Evolutionary conservation across 176 grass and related monocot species (phyloP).

Genomic region (Cenchrus purpureus): DNA sequence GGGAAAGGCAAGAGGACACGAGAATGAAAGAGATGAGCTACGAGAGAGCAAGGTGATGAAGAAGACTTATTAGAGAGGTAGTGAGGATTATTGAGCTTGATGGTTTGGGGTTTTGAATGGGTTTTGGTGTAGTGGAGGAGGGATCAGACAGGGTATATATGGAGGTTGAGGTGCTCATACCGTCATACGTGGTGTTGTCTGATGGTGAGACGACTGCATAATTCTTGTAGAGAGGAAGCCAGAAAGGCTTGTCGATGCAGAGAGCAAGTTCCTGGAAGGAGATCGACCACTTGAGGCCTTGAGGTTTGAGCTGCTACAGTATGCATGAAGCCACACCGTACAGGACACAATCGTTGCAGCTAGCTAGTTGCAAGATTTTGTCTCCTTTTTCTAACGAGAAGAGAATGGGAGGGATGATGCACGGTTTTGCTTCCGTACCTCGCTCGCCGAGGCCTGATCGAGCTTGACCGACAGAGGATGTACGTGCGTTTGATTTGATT

Average conservation of each 20-base stretch:
- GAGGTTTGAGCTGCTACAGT: background rate
- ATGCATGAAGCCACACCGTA: background rate
- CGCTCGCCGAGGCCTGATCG: background rate
- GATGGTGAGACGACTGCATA: background rate
- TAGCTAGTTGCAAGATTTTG: too few relatives aligned
- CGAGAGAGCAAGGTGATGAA: too few relatives aligned
- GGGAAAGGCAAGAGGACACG: background rate
- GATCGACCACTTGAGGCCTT: too few relatives aligned
- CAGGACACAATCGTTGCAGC: background rate
- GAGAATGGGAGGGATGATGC: background rate
- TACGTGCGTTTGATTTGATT: background rate
- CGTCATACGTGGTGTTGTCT: background rate
- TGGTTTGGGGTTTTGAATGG: background rate
- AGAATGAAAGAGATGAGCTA: background rate
- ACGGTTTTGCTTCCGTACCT: background rate
- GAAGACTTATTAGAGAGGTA: too few relatives aligned
- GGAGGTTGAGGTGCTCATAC: constrained; percentile 16
- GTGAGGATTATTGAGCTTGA: background rate
- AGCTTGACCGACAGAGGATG: background rate
- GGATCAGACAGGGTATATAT: constrained; percentile 1
- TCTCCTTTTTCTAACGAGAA: background rate
- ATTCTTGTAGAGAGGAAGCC: too few relatives aligned
- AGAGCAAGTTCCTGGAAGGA: constrained; percentile 25
- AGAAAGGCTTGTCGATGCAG: background rate
- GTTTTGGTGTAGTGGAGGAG: background rate